phyloP scores from a whole-genome alignment of 2,329 filamentous ascomycete genomes.

The Clonostachys solani region DNA sequence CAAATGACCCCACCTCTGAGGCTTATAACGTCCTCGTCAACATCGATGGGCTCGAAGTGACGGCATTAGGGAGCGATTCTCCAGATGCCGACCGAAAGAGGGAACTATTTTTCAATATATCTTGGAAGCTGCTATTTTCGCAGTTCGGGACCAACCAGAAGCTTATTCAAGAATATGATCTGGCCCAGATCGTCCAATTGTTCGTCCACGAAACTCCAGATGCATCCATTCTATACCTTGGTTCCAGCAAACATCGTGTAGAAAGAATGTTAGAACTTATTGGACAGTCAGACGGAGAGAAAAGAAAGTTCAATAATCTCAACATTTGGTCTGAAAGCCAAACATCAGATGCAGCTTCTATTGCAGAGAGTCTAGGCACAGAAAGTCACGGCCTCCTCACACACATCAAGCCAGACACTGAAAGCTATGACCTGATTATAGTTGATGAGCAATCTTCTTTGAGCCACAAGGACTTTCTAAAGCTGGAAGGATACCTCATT shows the following conservation, averaged over 20 bases:
- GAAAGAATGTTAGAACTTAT: not conserved
- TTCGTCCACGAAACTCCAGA: not conserved
- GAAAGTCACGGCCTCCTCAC: not conserved
- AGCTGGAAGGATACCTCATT: not conserved
- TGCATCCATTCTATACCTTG: not conserved
- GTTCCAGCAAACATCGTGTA: not conserved
- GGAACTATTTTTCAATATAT: conserved; percentile 14
- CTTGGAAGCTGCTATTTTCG: not conserved
- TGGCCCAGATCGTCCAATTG: not conserved
- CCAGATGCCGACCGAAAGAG: conserved; percentile 11
- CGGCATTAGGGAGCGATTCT: conserved; percentile 11
- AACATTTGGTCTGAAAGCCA: not conserved
- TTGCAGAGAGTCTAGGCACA: not conserved
- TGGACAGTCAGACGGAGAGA: not conserved
- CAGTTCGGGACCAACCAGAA: not conserved
- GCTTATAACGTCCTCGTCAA: conserved; percentile 12
- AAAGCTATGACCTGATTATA: not conserved
- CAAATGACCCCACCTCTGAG: not conserved
- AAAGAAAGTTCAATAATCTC: not conserved
- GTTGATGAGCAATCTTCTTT: not conserved
- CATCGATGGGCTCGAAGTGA: conserved; percentile 12
- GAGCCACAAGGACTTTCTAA: not conserved
- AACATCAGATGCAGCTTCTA: not conserved
- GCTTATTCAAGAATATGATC: not conserved
- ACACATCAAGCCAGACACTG: not conserved